These are phyloP conservation scores for Clitopilus hobsonii DNA, from an alignment of 768 basidiomycete species.

Conservation along the genomic window DNA sequence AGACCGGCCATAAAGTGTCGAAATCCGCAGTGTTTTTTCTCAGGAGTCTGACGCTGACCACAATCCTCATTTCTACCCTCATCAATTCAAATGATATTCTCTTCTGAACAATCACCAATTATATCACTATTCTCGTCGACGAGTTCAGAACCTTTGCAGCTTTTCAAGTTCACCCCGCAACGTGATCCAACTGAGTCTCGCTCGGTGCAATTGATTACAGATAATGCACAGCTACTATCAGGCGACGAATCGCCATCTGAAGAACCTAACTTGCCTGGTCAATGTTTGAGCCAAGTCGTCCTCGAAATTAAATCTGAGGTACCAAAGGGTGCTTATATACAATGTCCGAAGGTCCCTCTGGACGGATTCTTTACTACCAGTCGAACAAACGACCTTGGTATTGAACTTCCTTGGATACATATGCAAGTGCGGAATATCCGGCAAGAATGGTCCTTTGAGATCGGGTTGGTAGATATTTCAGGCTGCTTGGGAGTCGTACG, in stretches of 20 bases:
- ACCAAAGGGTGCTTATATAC: conserved; percentile 61
- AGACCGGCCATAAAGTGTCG: no score
- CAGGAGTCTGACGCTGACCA: no score
- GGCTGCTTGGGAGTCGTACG: conserved; percentile 58
- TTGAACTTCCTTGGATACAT: conserved; percentile 73
- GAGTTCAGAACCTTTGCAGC: conserved; percentile 50
- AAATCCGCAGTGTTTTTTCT: no score
- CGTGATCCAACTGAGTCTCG: conserved; percentile 60
- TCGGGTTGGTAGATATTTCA: conserved; percentile 63
- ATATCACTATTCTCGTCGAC: conserved; percentile 79
- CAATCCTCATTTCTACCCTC: neutral
- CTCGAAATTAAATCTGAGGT: conserved; percentile 80
- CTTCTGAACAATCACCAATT: conserved; percentile 53
- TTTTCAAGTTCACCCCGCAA: conserved; percentile 52
- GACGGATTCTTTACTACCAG: neutral
- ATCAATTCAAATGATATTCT: conserved; percentile 43
- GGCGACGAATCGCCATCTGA: no score
- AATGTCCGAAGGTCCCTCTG: conserved; percentile 41
- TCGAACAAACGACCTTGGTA: conserved; percentile 36
- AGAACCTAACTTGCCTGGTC: no score
- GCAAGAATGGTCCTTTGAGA: conserved; percentile 70
- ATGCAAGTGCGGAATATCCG: conserved; percentile 67
- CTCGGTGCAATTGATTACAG: conserved; percentile 59
- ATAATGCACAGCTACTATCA: no score
- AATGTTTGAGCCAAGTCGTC: conserved; percentile 57